Base-by-base conservation (phyloP, 23 red algal species). In the Gracilaria vermiculophylla region DNA sequence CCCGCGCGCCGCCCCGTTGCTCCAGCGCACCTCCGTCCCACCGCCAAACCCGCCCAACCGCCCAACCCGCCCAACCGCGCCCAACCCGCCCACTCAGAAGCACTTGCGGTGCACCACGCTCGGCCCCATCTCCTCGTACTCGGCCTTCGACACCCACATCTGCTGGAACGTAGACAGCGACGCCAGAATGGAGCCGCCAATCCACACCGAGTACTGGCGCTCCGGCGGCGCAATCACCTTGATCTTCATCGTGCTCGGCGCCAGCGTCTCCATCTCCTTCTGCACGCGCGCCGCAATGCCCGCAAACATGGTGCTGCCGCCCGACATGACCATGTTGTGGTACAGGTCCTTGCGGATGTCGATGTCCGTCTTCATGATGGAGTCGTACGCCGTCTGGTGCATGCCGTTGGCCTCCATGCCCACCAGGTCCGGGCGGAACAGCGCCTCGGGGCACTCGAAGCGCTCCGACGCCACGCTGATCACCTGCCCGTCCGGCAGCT, bases 321-420 rank as follows among this genome's bases (percentile, higher is more conserved):
- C 97, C 7, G 92, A 95, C 81, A 99, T 92, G 29, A 99, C 97
- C 16, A 93, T 83, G 83, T 94, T 99, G 37, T 89, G 88, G 81
- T 99, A 99, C 67, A 99, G 86, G 51, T 99, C 97, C 92, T 91
- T 99, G 20, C 97, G 81, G 70, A 99, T 99, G 51, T 99, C 97
- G 88, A 99, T 94, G 71, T 99, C 97, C 6, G 90, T 92, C 76
- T 94, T 99, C 92, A 94, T 99, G 81, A 99, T 94, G 20, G 92
- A 95, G 23, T 92, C 77, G 82, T 88, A 99, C 53, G 89, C 80
- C n/a, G 92, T 94, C 16, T 64, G 34, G 74, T 99, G 97, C 60
- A 99, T 94, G 51, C 97, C 97, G n/a, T 62, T 45, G 3, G 80
- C 78, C 60, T 99, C 97, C 20, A 76, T 85, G 39, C 97, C 97